These are phyloP conservation scores for Pythium pyrilobum DNA, from an alignment of 352 stramenopile species.

Conservation along the genomic window DNA sequence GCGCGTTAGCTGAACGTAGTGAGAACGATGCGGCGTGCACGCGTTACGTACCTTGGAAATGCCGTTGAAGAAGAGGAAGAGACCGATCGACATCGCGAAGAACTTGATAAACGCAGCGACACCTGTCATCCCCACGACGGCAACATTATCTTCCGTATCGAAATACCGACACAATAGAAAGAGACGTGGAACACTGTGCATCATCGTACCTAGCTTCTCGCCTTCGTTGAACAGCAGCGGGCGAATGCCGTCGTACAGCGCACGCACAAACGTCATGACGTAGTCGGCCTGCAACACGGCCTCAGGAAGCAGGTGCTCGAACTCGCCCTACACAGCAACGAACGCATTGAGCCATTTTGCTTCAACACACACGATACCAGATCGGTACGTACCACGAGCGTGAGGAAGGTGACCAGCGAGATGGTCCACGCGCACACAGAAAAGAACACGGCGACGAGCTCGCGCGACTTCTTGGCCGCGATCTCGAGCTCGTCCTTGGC, in stretches of 20 bases:
- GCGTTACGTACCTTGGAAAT: slow-evolving; percentile 27
- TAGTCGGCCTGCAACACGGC: slow-evolving; percentile 29
- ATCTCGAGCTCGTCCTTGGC: slow-evolving; percentile 35
- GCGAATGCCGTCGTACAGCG: slow-evolving; percentile 27
- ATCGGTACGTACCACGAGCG: slow-evolving; percentile 26
- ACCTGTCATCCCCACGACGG: slow-evolving; percentile 2
- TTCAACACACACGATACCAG: neutral
- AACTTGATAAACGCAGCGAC: slow-evolving; percentile 33
- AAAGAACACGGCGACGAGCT: slow-evolving; percentile 41
- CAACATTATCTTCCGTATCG: neutral
- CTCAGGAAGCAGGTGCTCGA: slow-evolving; percentile 26
- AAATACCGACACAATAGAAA: neutral
- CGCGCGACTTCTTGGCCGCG: slow-evolving; percentile 33
- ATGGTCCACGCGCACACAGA: slow-evolving; percentile 37
- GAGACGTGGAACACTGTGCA: neutral
- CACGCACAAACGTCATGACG: slow-evolving; percentile 33
- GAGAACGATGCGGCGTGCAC: too few relatives aligned
- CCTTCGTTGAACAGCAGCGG: slow-evolving; percentile 29
- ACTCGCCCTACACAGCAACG: slow-evolving; percentile 28
- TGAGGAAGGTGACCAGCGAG: slow-evolving; percentile 36
- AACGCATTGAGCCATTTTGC: neutral
- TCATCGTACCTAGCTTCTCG: slow-evolving; percentile 20
- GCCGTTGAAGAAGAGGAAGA: slow-evolving; percentile 35
- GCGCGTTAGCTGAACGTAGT: too few relatives aligned
- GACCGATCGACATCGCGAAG: slow-evolving; percentile 26